A percentile compares a stretch with the other conserved stretches of the same genome.
These are phyloP conservation scores for Sugiyamaella pinicola DNA, from an alignment of 1,139 yeast species.

Conservation along the genomic window DNA sequence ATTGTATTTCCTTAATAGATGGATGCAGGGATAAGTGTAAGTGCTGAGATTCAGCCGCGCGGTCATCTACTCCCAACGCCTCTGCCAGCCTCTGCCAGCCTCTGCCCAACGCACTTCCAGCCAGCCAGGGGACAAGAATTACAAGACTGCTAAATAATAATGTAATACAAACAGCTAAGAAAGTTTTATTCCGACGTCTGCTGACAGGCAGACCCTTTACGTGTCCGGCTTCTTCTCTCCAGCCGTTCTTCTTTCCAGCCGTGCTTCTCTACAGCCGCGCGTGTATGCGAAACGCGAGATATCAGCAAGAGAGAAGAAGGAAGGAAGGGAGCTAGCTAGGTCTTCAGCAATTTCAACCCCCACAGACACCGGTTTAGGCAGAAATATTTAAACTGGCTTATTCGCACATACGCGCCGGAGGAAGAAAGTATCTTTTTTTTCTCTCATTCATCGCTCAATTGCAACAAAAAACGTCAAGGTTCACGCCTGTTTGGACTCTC, in stretches of 20 bases:
- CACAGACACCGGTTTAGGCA: neutral
- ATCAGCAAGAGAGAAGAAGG: neutral
- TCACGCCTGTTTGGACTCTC: neutral
- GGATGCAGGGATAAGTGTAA: no score
- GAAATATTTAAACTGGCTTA: neutral
- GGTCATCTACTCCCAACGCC: neutral
- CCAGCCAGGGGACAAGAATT: no score
- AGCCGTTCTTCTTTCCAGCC: no score
- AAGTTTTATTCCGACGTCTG: no score
- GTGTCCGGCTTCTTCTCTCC: no score
- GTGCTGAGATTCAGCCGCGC: conserved; percentile 2
- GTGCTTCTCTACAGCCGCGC: neutral
- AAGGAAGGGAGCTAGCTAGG: neutral
- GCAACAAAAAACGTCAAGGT: neutral
- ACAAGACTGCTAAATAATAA: no score
- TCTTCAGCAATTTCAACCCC: neutral
- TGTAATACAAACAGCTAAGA: no score
- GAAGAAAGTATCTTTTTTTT: neutral
- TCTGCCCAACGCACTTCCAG: no score
- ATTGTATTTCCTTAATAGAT: conserved; percentile 8
- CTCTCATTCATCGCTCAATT: neutral
- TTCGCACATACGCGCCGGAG: no score
- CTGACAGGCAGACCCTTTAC: no score
- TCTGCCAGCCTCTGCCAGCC: no score
- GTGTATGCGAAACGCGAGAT: neutral